Percentiles rank a stretch among this genome's conserved stretches.
These are phyloP conservation scores for Elongisporangium undulatum DNA, from an alignment of 352 stramenopile species.

Conservation along the genomic window DNA sequence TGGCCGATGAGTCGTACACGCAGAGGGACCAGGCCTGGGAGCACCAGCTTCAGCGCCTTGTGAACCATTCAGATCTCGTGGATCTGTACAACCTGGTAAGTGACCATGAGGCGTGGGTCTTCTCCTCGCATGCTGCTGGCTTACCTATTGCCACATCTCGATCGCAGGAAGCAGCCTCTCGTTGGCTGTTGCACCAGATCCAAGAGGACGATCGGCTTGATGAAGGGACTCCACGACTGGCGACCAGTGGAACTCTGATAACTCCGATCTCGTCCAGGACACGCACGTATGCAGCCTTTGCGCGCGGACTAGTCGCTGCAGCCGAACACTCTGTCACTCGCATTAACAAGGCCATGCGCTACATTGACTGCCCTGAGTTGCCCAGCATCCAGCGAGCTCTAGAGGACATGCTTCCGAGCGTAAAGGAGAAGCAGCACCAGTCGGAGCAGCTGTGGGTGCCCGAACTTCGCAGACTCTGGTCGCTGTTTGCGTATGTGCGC, in stretches of 20 bases:
- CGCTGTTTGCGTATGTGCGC: conserved; percentile 19
- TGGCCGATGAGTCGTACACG: background rate
- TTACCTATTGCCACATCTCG: background rate
- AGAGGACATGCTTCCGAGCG: background rate
- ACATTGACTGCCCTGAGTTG: conserved; percentile 1
- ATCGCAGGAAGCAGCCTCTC: background rate
- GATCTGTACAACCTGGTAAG: background rate
- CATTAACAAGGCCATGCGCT: background rate
- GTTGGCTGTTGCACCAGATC: background rate
- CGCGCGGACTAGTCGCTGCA: background rate
- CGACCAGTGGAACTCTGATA: background rate
- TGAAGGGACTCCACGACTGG: background rate
- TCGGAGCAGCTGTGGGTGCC: background rate
- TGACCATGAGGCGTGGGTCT: background rate
- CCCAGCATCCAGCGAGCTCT: background rate
- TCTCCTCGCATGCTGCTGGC: background rate
- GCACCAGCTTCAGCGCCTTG: background rate
- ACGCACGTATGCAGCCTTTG: background rate
- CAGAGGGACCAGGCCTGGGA: background rate
- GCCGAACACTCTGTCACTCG: background rate
- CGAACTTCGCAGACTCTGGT: conserved; percentile 10
- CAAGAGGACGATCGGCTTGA: background rate
- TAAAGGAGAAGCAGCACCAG: conserved; percentile 7
- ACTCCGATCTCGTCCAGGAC: background rate
- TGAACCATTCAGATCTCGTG: background rate